phyloP scores from a whole-genome alignment of 441 rosid species.

The Adansonia madagascariensis region DNA sequence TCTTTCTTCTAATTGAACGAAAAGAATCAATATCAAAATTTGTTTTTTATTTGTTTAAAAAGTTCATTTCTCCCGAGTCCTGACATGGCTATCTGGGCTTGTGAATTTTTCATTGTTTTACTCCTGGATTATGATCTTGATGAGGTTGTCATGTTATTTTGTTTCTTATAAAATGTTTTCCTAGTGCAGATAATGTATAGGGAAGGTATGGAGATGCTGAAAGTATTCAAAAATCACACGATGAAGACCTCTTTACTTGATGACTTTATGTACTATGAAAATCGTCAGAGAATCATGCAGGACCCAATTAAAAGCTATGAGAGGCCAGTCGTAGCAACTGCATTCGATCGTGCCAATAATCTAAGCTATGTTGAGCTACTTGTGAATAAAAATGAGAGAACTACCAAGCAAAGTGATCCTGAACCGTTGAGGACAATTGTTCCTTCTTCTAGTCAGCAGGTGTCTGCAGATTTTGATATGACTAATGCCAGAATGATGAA shows the following conservation, averaged over 20 bases:
- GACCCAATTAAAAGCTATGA: constrained; percentile 54
- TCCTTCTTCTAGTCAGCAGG: constrained; percentile 29
- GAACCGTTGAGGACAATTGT: constrained; percentile 36
- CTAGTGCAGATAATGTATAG: constrained; percentile 62
- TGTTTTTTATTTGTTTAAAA: background rate
- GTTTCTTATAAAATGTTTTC: constrained; percentile 1
- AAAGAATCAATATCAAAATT: background rate
- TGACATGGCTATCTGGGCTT: background rate
- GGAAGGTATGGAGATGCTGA: constrained; percentile 81
- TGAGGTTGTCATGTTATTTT: background rate
- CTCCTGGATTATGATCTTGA: background rate
- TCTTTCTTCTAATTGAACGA: background rate
- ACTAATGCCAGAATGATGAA: constrained; percentile 29
- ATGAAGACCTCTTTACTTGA: constrained; percentile 76
- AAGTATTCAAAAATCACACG: constrained; percentile 60
- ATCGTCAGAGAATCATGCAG: constrained; percentile 76
- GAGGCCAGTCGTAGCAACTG: constrained; percentile 43
- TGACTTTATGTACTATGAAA: constrained; percentile 83
- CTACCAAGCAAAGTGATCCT: constrained; percentile 33
- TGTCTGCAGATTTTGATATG: constrained; percentile 29
- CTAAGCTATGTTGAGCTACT: constrained; percentile 30
- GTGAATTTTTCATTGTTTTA: background rate
- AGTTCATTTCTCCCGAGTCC: background rate
- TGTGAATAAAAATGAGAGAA: constrained; percentile 35
- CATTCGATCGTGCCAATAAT: constrained; percentile 46